Conservation (phyloP, 2,329 filamentous ascomycete species). For the Arthrobotrys iridis region DNA sequence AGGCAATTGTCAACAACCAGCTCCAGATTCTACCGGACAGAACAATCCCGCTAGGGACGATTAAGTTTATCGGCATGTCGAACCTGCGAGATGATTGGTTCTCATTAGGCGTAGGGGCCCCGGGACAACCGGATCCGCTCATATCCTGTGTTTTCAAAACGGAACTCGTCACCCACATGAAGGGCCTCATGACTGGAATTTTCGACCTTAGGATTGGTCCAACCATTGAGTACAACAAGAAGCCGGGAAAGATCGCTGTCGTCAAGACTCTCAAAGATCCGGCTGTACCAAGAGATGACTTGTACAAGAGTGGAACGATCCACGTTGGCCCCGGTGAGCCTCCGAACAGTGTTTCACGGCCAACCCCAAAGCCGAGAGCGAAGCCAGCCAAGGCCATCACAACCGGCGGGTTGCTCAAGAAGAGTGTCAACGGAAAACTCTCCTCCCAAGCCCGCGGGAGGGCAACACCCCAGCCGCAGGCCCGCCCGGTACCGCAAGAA, state of each 20-base stretch:
- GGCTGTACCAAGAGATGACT: slow-evolving; percentile 74
- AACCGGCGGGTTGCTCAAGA: slow-evolving; percentile 88
- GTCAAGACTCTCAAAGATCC: slow-evolving; percentile 94
- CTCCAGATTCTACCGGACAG: slow-evolving; percentile 83
- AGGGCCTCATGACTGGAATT: slow-evolving; percentile 77
- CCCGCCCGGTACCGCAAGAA: slow-evolving; percentile 48
- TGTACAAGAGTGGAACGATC: slow-evolving; percentile 92
- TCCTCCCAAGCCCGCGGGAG: slow-evolving; percentile 70
- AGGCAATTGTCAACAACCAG: slow-evolving; percentile 82
- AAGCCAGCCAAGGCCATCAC: slow-evolving; percentile 90
- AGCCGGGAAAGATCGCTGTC: slow-evolving; percentile 87
- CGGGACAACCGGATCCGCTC: slow-evolving; percentile 91
- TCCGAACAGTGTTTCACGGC: slow-evolving; percentile 80
- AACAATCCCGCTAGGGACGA: slow-evolving; percentile 81
- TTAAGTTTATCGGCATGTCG: slow-evolving; percentile 86
- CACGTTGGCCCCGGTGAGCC: slow-evolving; percentile 87
- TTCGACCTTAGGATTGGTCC: slow-evolving; percentile 85
- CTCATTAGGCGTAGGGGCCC: slow-evolving; percentile 86
- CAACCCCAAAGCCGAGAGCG: slow-evolving; percentile 86
- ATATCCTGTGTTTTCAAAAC: slow-evolving; percentile 95
- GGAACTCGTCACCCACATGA: slow-evolving; percentile 93
- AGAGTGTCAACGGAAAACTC: slow-evolving; percentile 81
- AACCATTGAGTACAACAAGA: slow-evolving; percentile 94
- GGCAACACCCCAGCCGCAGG: slow-evolving; percentile 63
- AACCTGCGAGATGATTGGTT: slow-evolving; percentile 95